phyloP scores from a whole-genome alignment of 192 early-diverging fungal species.

The Coemansia sp. region DNA sequence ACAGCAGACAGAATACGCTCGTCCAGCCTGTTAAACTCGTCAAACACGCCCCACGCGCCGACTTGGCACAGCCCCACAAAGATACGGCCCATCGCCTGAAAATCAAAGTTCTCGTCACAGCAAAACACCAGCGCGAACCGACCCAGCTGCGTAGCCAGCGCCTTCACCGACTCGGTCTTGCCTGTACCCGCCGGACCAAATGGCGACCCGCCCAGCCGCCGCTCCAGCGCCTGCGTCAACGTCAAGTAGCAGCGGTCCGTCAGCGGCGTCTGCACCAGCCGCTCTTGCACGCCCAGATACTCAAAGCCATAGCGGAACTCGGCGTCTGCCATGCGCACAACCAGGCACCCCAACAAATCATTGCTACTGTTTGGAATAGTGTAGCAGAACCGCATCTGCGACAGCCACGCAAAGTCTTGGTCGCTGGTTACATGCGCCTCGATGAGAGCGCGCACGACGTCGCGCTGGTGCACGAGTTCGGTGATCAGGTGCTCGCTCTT shows the following conservation, averaged over 20 bases:
- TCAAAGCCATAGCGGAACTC: slow-evolving; percentile 96
- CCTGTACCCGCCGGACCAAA: slow-evolving; percentile 99
- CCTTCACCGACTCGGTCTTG: slow-evolving; percentile 99
- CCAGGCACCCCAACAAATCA: slow-evolving; percentile 74
- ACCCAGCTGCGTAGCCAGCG: slow-evolving; percentile 92
- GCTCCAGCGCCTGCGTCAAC: slow-evolving; percentile 94
- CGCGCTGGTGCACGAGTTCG: slow-evolving; percentile 98
- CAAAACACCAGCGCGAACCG: slow-evolving; percentile 99
- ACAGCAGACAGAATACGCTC: slow-evolving; percentile 99
- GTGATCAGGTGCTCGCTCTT: slow-evolving; percentile 99
- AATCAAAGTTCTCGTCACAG: slow-evolving; percentile 99
- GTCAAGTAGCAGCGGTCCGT: slow-evolving; percentile 99
- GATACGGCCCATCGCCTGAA: slow-evolving; percentile 99
- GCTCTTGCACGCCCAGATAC: slow-evolving; percentile 96
- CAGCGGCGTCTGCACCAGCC: slow-evolving; percentile 97
- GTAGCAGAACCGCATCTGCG: slow-evolving; percentile 95
- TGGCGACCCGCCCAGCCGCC: slow-evolving; percentile 93
- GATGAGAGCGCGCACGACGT: slow-evolving; percentile 78
- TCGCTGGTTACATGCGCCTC: slow-evolving; percentile 54
- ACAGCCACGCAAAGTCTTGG: slow-evolving; percentile 94
- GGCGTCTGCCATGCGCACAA: slow-evolving; percentile 92
- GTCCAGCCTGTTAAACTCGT: slow-evolving; percentile 99
- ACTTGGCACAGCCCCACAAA: slow-evolving; percentile 99
- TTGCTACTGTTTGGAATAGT: slow-evolving; percentile 47
- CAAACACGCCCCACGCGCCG: slow-evolving; percentile 99